phyloP scores from a whole-genome alignment of 768 basidiomycete genomes.

The Mycena leptocephala region DNA sequence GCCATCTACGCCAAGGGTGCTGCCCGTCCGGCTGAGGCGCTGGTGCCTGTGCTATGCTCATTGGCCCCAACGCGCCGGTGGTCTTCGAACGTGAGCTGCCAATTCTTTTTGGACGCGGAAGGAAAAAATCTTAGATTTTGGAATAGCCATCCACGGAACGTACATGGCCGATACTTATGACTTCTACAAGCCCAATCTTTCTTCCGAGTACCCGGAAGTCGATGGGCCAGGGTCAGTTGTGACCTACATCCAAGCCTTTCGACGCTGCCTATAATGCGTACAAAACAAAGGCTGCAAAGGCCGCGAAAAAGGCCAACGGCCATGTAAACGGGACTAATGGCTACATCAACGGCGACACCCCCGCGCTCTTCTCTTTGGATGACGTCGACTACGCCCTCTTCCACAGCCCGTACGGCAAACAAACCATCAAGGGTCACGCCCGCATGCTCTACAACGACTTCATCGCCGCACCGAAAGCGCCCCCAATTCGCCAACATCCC shows the following conservation, averaged over 20 bases:
- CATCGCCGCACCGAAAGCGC: constrained; percentile 78
- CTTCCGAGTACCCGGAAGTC: constrained; percentile 96
- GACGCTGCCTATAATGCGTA: constrained; percentile 92
- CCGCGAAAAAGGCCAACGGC: constrained; percentile 61
- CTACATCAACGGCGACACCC: constrained; percentile 51
- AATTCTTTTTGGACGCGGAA: neutral
- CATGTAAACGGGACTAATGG: constrained; percentile 55
- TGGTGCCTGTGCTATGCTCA: constrained; percentile 94
- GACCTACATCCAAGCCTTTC: constrained; percentile 93
- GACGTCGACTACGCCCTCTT: constrained; percentile 94
- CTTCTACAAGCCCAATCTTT: constrained; percentile 98
- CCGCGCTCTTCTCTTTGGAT: constrained; percentile 76
- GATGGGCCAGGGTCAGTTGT: constrained; percentile 97
- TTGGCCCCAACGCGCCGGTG: constrained; percentile 96
- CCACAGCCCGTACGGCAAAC: constrained; percentile 99
- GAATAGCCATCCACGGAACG: constrained; percentile 91
- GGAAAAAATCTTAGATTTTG: neutral
- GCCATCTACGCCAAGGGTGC: constrained; percentile 98
- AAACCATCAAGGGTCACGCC: constrained; percentile 96
- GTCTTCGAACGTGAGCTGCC: constrained; percentile 90
- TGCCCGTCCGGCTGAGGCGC: constrained; percentile 96
- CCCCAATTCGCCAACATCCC: constrained; percentile 77
- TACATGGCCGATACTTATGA: constrained; percentile 99
- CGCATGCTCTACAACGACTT: constrained; percentile 95
- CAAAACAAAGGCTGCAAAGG: constrained; percentile 84